Base-by-base conservation (phyloP, 148 eudicot genomes). In the Silene uniflora region DNA sequence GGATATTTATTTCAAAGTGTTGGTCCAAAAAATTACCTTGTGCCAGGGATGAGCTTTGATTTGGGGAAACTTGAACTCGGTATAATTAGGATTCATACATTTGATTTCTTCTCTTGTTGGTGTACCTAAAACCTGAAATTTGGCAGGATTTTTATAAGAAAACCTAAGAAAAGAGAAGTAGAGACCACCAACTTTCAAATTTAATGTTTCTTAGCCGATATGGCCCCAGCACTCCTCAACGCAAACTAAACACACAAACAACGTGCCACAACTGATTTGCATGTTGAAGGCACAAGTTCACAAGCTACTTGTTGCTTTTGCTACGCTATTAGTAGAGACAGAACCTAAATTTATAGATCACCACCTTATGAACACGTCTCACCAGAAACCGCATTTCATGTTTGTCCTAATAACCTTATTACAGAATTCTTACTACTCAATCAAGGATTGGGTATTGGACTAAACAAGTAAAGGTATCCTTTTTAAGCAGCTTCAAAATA, bases 31-130 rank as follows among this genome's bases (percentile, higher is more conserved):
- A 4, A 21, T 61, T 79, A 94, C 98, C 96, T 94, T 94, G 84
- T 92, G 97, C 97, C 98, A 94, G 22, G 98, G 98, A 78, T 94
- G 98, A 68, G 97, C 92, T 84, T 94, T 94, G 19, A 94, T 94
- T 76, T 94, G 98, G 35, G 98, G 98, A 65, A 94, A 94, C 72
- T 92, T 94, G 71, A 90, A 92, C 81, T 94, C 98, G 0, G 97
- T 94, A 80, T 94, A 94, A 77, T 94, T 91, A 63, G 97, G 98
- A 77, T 94, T 91, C 97, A 94, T 94, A 82, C 98, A 94, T 78
- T 92, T 92, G 46, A 92, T 89, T 80, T 94, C 98, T 80, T 94
- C 98, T 78, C 98, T 90, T 35, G 98, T 94, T 69, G 98, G 98
- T 69, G 98, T 92, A 52, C 98, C 98, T 84, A 94, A 82, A 55